A percentile compares a stretch with the other conserved stretches of the same genome.
Conservation (phyloP, 23 red algal genomes). For the Gracilaria domingensis region DNA sequence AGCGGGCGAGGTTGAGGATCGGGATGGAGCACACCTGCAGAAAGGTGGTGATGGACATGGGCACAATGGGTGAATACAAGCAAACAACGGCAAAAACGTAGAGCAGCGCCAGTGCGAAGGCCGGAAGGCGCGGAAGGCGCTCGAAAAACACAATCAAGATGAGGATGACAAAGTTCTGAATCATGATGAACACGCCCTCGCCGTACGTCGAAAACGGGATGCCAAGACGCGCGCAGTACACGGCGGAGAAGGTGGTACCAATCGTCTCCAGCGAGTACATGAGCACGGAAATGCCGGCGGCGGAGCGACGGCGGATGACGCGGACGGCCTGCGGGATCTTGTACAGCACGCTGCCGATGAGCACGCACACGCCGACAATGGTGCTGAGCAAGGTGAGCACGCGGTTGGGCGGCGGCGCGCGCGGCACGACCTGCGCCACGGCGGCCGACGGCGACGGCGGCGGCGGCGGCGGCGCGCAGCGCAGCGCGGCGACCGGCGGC, state of each 20-base stretch:
- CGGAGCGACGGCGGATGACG: constrained; percentile 53
- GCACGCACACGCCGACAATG: constrained; percentile 66
- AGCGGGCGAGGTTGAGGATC: constrained; percentile 75
- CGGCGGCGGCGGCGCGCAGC: background rate
- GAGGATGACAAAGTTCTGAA: constrained; percentile 86
- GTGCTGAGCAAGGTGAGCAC: constrained; percentile 48
- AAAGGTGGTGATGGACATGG: constrained; percentile 49
- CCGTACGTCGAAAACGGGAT: constrained; percentile 97
- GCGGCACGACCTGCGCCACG: background rate
- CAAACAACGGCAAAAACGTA: constrained; percentile 6
- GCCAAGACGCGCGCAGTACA: constrained; percentile 68
- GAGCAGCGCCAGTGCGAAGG: constrained; percentile 38
- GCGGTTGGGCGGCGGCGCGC: constrained; percentile 3
- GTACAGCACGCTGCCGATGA: constrained; percentile 88
- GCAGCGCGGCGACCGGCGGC: background rate
- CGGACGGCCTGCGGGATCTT: constrained; percentile 93
- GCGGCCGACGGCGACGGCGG: background rate
- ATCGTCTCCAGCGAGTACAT: constrained; percentile 85
- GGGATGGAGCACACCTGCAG: constrained; percentile 90
- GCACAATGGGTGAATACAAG: constrained; percentile 28
- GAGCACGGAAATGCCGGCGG: constrained; percentile 77
- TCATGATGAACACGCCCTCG: constrained; percentile 83
- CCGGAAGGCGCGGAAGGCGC: constrained; percentile 37
- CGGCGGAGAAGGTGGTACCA: constrained; percentile 81
- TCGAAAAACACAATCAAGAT: constrained; percentile 73